Percentiles rank a stretch among this genome's conserved stretches.
Conservation (phyloP, 1,284 basidiomycete genomes). For the Microbotryum violaceum region DNA sequence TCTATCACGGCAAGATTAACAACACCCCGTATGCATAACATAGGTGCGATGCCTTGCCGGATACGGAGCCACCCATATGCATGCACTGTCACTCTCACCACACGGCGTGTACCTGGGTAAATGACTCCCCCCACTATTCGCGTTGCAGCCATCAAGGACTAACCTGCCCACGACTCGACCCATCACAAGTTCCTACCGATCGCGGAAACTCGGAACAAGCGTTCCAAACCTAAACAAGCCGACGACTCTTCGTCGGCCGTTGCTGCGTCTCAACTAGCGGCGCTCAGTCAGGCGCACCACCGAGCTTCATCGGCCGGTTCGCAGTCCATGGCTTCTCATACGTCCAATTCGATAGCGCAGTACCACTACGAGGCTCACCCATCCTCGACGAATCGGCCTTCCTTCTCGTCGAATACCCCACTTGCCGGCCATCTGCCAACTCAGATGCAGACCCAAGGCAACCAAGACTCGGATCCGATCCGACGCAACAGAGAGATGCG, state of each 20-base stretch:
- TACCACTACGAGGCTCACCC: not conserved
- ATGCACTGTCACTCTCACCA: constrained; percentile 82
- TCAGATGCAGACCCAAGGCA: not conserved
- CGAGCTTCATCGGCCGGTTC: constrained; percentile 7
- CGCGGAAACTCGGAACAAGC: constrained; percentile 96
- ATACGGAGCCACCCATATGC: constrained; percentile 65
- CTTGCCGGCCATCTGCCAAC: not conserved
- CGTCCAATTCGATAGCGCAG: constrained; percentile 1
- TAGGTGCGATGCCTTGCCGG: constrained; percentile 68
- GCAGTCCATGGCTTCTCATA: constrained; percentile 9
- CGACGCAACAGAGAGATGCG: constrained; percentile 37
- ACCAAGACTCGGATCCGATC: not conserved
- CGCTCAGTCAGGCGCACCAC: constrained; percentile 16
- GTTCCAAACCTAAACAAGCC: constrained; percentile 72
- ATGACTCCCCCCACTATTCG: not conserved
- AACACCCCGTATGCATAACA: not conserved
- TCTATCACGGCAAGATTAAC: not conserved
- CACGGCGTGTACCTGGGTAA: constrained; percentile 72
- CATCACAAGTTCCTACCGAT: constrained; percentile 69
- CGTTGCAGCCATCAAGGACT: not conserved
- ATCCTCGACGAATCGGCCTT: constrained; percentile 18
- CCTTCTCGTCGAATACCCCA: constrained; percentile 18
- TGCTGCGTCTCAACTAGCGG: constrained; percentile 20
- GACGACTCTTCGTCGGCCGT: no score
- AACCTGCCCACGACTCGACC: not conserved